These are phyloP conservation scores for Leishmania lainsoni DNA, from an alignment of 208 protist species.

Conservation along the genomic window DNA sequence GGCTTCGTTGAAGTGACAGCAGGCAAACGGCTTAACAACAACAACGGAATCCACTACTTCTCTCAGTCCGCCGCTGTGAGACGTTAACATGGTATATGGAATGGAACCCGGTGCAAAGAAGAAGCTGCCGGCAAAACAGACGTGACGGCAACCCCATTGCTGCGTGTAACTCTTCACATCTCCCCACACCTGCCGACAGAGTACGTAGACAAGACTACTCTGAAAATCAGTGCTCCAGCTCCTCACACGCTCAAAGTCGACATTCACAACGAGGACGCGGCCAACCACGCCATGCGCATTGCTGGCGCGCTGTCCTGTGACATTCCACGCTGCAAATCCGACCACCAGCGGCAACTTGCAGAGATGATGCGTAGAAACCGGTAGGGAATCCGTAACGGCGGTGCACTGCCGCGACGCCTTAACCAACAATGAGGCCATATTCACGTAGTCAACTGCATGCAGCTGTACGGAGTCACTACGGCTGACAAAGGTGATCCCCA, in stretches of 20 bases:
- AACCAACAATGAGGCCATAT: conserved; percentile 2
- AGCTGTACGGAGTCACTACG: conserved; percentile 1
- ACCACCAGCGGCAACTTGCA: conserved; percentile 10
- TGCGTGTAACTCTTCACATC: background rate
- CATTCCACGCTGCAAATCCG: conserved; percentile 6
- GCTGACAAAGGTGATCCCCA: conserved; percentile 9
- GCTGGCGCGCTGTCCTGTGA: background rate
- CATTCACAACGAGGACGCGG: conserved; percentile 16
- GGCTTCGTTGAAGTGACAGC: background rate
- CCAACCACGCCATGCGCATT: background rate
- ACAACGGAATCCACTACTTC: background rate
- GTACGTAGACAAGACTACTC: conserved; percentile 11
- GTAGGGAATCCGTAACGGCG: conserved; percentile 12
- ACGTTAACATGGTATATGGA: conserved; percentile 19
- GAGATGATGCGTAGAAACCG: conserved; percentile 11
- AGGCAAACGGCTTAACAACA: conserved; percentile 7
- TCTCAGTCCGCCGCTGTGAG: conserved; percentile 11
- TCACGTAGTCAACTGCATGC: background rate
- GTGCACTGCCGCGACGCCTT: background rate
- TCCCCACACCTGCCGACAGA: conserved; percentile 15
- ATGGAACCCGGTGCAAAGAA: conserved; percentile 14
- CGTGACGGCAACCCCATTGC: conserved; percentile 21
- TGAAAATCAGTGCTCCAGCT: conserved; percentile 6
- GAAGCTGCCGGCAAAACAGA: conserved; percentile 19
- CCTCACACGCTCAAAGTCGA: conserved; percentile 14